phyloP scores from a whole-genome alignment of 306 rosid genomes.

The Sicyos edulis region DNA sequence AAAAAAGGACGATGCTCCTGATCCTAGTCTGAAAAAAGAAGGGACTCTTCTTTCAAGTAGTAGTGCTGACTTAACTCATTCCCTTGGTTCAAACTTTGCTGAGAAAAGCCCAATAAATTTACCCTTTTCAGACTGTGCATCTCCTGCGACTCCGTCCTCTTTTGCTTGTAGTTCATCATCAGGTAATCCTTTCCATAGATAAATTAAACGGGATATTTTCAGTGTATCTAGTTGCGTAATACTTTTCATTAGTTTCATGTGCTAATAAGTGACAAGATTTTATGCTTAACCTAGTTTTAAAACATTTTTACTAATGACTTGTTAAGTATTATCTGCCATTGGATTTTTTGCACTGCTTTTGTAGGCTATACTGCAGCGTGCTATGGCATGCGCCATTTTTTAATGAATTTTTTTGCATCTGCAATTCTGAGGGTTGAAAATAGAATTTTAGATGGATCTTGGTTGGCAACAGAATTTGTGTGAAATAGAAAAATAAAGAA shows the following conservation, averaged over 20 bases:
- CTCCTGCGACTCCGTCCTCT: slow-evolving; percentile 96
- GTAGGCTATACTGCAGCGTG: background rate
- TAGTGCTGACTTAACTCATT: slow-evolving; percentile 41
- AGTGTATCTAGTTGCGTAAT: background rate
- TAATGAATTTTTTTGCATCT: background rate
- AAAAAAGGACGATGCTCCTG: slow-evolving; percentile 50
- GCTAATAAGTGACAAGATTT: background rate
- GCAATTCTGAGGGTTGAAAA: background rate
- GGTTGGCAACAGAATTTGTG: background rate
- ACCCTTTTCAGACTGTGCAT: slow-evolving; percentile 66
- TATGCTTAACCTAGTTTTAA: background rate
- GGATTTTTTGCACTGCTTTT: background rate
- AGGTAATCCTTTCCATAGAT: slow-evolving; percentile 35
- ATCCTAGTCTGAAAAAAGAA: slow-evolving; percentile 43
- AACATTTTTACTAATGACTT: background rate
- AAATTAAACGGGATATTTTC: background rate
- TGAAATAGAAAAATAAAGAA: background rate
- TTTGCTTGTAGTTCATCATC: slow-evolving; percentile 96
- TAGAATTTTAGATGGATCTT: background rate
- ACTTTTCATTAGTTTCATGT: background rate
- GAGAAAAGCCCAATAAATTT: slow-evolving; percentile 65
- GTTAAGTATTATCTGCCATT: background rate
- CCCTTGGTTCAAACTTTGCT: slow-evolving; percentile 40
- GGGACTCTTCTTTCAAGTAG: slow-evolving; percentile 36
- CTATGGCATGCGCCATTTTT: background rate